Percentiles rank a stretch among this genome's conserved stretches.
phyloP scores from a whole-genome alignment of 345 rosid genomes.

The Citrus maxima region DNA sequence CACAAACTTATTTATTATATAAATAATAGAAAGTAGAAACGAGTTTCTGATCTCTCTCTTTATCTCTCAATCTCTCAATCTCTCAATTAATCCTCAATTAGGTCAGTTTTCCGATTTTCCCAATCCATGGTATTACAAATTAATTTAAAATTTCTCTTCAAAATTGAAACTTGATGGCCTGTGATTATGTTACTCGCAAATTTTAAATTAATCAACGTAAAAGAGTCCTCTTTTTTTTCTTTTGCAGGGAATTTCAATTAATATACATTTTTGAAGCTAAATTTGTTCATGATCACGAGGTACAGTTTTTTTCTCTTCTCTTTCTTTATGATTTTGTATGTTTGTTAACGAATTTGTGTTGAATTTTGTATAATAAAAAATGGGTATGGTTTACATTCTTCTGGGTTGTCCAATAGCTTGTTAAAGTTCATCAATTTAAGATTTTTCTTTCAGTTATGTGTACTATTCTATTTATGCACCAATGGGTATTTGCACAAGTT shows the following conservation, averaged over 20 bases:
- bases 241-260: constrained; percentile 16
- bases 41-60: constrained; percentile 1
- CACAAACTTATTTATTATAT: neutral
- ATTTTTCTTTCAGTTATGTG: neutral
- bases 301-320: constrained; percentile 2
- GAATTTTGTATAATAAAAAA: neutral
- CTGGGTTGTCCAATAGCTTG: neutral
- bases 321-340: neutral
- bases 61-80: constrained; percentile 21
- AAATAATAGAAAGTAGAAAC: neutral
- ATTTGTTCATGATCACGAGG: constrained; percentile 31
- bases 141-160: neutral
- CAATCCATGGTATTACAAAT: neutral
- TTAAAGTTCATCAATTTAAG: neutral
- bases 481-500: neutral
- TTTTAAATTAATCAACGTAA: neutral
- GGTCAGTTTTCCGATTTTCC: constrained; percentile 6
- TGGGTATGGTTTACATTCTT: neutral
- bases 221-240: neutral
- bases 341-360: neutral
- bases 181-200: neutral
- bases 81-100: constrained; percentile 7
- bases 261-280: constrained; percentile 7
- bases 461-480: neutral
- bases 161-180: neutral